Conservation (phyloP, 768 basidiomycete species). For the Phanerodontia chrysosporium region DNA sequence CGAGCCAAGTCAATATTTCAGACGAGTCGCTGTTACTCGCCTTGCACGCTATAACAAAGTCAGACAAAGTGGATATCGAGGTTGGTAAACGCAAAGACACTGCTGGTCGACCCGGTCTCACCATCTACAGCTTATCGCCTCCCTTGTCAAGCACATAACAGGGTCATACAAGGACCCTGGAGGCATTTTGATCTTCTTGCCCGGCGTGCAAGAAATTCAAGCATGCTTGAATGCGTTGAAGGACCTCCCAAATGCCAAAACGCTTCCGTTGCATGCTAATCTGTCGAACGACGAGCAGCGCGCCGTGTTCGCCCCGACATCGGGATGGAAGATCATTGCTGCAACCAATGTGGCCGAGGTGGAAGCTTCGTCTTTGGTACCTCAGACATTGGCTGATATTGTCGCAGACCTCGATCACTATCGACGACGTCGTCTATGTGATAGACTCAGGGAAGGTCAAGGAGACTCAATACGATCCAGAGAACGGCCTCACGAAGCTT, state of each 20-base stretch:
- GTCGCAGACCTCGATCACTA: conserved; percentile 81
- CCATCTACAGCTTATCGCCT: conserved; percentile 53
- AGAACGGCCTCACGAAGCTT: conserved; percentile 69
- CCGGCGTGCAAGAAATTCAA: conserved; percentile 87
- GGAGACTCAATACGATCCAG: conserved; percentile 71
- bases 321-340: conserved; percentile 78
- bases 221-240: conserved; percentile 66
- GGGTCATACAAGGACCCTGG: conserved; percentile 43
- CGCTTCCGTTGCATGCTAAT: conserved; percentile 87
- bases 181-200: conserved; percentile 82
- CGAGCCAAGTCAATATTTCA: conserved; percentile 43
- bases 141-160: conserved; percentile 61
- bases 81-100: conserved; percentile 31
- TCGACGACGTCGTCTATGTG: conserved; percentile 84
- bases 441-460: conserved; percentile 85
- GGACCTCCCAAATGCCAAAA: conserved; percentile 30
- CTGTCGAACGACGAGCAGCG: conserved; percentile 82
- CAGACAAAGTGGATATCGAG: conserved; percentile 71
- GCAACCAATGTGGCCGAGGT: conserved; percentile 93
- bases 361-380: conserved; percentile 15
- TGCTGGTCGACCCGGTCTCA: neutral
- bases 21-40: conserved; percentile 42
- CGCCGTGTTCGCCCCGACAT: conserved; percentile 60
- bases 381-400: neutral
- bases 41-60: conserved; percentile 55